Evolutionary conservation across 129 eudicot species (phyloP), one percentile per base, ranked within the genome.

Genomic region (Calendula officinalis): DNA sequence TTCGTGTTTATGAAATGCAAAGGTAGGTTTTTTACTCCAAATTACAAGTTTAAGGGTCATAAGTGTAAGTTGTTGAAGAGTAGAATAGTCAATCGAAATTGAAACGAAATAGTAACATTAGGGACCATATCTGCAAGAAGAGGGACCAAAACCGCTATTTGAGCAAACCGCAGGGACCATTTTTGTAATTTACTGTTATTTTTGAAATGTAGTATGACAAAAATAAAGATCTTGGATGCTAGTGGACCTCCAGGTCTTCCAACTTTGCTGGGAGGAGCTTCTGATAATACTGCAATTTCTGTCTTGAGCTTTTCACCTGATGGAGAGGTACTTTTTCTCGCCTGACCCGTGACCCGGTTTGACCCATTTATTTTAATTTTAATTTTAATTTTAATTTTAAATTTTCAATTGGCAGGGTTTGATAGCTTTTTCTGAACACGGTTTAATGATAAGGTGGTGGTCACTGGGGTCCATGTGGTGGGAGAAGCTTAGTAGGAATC

Each of bases 161-260:
- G n/a, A n/a, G n/a, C n/a, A 22, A 22, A 22, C 30, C 2, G 30
- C 30, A 22, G 2, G 30, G 30, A 22, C 30, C 2, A 22, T 22
- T 73, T 56, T 15, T 56, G 36, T 40, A 0, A 7, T 15, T 73
- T 55, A 47, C 3, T 59, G n/a, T 22, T 60, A 6, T 49, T 62
- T 3, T 54, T 55, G 38, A 36, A 42, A 48, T 83, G 60, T 64
- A 92, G 99, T 82, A 78, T 88, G 85, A 57, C 79, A 36, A 80
- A 79, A 76, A 74, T 92, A 77, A 92, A 88, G 89, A 71, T 92
- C 49, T 78, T 92, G 77, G 99, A 92, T 88, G 96, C 95, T 75
- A 88, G 87, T 73, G 99, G 99, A 73, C 99, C 99, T 80, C 95
- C 94, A 13, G 99, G 99, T 59, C 83, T 92, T 79, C 96, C 96